These are phyloP conservation scores for Dendrocalamus latiflorus DNA, from an alignment of 202 grass and related monocot genomes.

Conservation along the genomic window DNA sequence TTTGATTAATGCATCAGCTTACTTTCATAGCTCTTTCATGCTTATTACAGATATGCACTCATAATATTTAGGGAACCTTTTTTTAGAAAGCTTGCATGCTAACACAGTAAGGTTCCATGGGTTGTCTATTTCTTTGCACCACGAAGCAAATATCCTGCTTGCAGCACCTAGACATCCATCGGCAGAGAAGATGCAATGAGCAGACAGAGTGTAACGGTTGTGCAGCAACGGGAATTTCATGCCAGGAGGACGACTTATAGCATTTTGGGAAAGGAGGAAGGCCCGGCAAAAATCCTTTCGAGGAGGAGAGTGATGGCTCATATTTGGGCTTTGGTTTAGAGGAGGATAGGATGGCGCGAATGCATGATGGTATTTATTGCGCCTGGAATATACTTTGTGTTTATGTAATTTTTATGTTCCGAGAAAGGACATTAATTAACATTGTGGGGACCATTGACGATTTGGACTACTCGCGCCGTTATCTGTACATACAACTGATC, in stretches of 20 bases:
- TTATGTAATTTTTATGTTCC: not conserved
- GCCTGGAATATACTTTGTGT: not conserved
- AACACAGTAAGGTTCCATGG: not conserved
- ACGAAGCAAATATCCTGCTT: not conserved
- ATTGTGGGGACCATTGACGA: not conserved
- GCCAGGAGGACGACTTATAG: not conserved
- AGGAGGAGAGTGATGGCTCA: not conserved
- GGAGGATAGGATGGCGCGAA: not conserved
- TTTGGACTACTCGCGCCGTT: not conserved
- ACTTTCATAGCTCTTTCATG: not conserved
- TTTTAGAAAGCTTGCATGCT: not conserved
- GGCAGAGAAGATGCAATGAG: not conserved
- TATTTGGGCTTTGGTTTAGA: conserved; percentile 17
- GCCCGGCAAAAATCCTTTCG: not conserved
- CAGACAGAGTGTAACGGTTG: not conserved
- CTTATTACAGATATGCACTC: not conserved
- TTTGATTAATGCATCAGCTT: not conserved
- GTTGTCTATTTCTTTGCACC: not conserved
- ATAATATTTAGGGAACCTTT: not conserved
- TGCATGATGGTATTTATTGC: not conserved
- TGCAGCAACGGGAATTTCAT: not conserved
- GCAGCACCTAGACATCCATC: not conserved
- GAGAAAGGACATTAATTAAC: not conserved
- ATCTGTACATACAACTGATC: not conserved
- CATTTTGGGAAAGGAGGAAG: not conserved